phyloP scores from a whole-genome alignment of 2,329 filamentous ascomycete genomes.

The Elsinoe fawcettii region DNA sequence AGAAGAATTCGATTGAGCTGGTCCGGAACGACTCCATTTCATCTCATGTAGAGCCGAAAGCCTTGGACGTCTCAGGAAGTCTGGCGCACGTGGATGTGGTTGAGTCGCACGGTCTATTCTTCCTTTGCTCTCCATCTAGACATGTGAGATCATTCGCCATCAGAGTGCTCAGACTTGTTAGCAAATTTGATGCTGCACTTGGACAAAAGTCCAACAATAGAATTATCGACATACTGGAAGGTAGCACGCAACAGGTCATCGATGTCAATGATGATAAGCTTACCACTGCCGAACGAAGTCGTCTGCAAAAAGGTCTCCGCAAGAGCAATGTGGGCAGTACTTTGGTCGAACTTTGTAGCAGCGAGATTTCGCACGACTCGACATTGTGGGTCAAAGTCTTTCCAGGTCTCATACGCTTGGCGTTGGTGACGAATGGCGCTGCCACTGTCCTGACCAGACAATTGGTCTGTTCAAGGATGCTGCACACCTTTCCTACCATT shows the following conservation, averaged over 20 bases:
- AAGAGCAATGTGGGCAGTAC: conserved; percentile 77
- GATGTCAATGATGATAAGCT: conserved; percentile 87
- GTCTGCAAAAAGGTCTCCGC: conserved; percentile 81
- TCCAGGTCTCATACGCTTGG: conserved; percentile 84
- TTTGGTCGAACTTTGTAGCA: conserved; percentile 87
- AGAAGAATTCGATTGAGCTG: conserved; percentile 61
- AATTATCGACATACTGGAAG: conserved; percentile 86
- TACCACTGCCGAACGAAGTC: conserved; percentile 84
- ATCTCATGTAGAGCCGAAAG: conserved; percentile 16
- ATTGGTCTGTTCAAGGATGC: conserved; percentile 81
- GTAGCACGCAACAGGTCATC: conserved; percentile 80
- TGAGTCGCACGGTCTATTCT: conserved; percentile 93
- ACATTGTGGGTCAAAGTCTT: conserved; percentile 98
- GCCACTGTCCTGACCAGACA: conserved; percentile 86
- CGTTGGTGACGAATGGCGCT: conserved; percentile 83
- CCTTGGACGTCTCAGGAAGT: conserved; percentile 58
- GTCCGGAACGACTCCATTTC: conserved; percentile 40
- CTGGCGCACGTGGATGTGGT: conserved; percentile 94
- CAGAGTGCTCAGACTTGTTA: conserved; percentile 82
- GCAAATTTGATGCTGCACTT: conserved; percentile 84
- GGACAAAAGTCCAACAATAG: conserved; percentile 62
- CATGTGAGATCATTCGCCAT: conserved; percentile 85
- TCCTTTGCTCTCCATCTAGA: conserved; percentile 89
- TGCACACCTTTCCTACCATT: conserved; percentile 87
- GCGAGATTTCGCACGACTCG: conserved; percentile 88